Percentiles rank a stretch among this genome's conserved stretches.
Evolutionary conservation across 2,329 filamentous ascomycete species (phyloP).

Genomic region (Alternaria arbusti): DNA sequence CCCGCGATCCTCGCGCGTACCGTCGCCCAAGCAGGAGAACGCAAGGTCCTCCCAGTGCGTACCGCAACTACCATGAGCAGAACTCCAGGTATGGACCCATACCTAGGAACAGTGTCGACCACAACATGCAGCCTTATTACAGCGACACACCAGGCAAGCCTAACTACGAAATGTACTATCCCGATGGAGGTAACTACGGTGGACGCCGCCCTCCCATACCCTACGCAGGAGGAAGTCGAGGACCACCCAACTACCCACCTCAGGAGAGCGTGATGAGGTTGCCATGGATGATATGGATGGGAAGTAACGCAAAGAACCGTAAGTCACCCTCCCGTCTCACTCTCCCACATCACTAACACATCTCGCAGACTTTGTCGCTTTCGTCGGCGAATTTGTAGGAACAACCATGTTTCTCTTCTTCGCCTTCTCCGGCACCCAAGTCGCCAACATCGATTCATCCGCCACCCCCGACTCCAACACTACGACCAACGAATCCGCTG

Average conservation of each 20-base stretch:
- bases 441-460: slow-evolving; percentile 56
- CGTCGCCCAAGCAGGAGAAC: slow-evolving; percentile 30
- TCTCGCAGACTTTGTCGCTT: slow-evolving; percentile 49
- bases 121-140: slow-evolving; percentile 16
- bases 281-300: slow-evolving; percentile 47
- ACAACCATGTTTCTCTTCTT: slow-evolving; percentile 56
- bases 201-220: slow-evolving; percentile 16
- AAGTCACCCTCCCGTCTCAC: slow-evolving; percentile 6
- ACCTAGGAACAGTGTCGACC: slow-evolving; percentile 24
- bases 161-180: slow-evolving; percentile 29
- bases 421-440: slow-evolving; percentile 53
- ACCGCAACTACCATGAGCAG: slow-evolving; percentile 22
- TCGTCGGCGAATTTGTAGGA: slow-evolving; percentile 56
- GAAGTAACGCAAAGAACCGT: slow-evolving; percentile 46
- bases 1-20: slow-evolving; percentile 27
- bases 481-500: slow-evolving; percentile 53
- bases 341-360: slow-evolving; percentile 35
- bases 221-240: slow-evolving; percentile 13
- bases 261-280: slow-evolving; percentile 49
- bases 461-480: slow-evolving; percentile 45
- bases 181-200: slow-evolving; percentile 23
- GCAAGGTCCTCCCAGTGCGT: slow-evolving; percentile 33
- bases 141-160: slow-evolving; percentile 29
- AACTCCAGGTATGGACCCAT: slow-evolving; percentile 21
- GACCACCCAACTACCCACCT: slow-evolving; percentile 27